phyloP scores from a whole-genome alignment of 306 rosid genomes.

The Crataegus laevigata region DNA sequence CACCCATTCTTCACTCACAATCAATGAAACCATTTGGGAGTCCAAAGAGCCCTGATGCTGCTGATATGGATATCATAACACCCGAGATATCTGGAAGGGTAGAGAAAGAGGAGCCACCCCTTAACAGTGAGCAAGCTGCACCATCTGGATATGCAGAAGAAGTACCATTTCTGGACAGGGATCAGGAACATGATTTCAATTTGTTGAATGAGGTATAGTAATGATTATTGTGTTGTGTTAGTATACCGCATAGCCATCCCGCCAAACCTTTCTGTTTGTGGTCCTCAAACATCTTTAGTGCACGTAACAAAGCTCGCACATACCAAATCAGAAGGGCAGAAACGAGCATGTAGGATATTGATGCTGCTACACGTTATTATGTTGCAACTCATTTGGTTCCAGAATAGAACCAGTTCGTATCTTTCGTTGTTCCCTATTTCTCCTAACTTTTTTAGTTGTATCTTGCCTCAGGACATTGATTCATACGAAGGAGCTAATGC shows the following conservation, averaged over 20 bases:
- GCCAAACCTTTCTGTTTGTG: not conserved
- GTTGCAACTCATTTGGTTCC: not conserved
- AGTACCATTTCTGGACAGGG: conserved; percentile 11
- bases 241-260: not conserved
- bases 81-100: conserved; percentile 23
- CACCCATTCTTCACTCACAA: conserved; percentile 37
- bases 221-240: not conserved
- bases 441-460: not conserved
- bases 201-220: conserved; percentile 44
- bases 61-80: conserved; percentile 13
- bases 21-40: conserved; percentile 23
- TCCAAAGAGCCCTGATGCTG: conserved; percentile 29
- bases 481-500: conserved; percentile 24
- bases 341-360: not conserved
- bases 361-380: not conserved
- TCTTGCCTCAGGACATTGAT: conserved; percentile 38
- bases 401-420: not conserved
- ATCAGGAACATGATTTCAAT: conserved; percentile 26
- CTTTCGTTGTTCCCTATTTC: not conserved
- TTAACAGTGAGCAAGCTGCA: not conserved
- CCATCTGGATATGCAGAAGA: conserved; percentile 15
- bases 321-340: not conserved
- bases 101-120: conserved; percentile 6
- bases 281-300: not conserved
- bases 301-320: not conserved